phyloP scores from a whole-genome alignment of 73 alveolate species.

The Blepharisma japonicum region DNA sequence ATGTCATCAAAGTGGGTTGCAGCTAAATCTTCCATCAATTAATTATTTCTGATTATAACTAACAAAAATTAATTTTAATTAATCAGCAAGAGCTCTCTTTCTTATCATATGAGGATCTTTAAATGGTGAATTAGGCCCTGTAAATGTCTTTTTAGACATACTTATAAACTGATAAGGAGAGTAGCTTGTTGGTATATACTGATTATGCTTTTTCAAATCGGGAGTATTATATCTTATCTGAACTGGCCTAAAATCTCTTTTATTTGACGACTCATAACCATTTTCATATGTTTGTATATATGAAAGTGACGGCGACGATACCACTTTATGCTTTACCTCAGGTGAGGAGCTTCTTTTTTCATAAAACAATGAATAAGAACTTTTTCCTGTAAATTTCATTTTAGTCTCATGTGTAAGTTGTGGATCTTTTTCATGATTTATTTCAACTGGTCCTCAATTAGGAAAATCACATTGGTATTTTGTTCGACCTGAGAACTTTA shows the following conservation, averaged over 20 bases:
- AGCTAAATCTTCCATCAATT: slow-evolving; percentile 10
- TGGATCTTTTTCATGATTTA: neutral
- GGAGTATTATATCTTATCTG: neutral
- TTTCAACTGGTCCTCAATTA: slow-evolving; percentile 20
- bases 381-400: neutral
- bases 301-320: too few species aligned
- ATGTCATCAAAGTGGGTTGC: neutral
- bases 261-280: too few species aligned
- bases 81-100: neutral
- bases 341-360: too few species aligned
- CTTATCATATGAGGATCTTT: slow-evolving; percentile 22
- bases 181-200: neutral
- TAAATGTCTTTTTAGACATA: neutral
- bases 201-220: neutral
- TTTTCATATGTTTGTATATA: too few species aligned
- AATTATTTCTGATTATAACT: neutral
- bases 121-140: neutral
- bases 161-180: slow-evolving; percentile 10
- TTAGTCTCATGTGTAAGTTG: slow-evolving; percentile 16
- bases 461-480: slow-evolving; percentile 9
- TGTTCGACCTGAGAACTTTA: neutral
- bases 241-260: slow-evolving; percentile 4
- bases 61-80: too few species aligned
- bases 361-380: neutral
- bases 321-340: too few species aligned